These are phyloP conservation scores for Hawksworthiomyces lignivorus DNA, from an alignment of 2,329 filamentous ascomycete genomes.

Conservation along the genomic window DNA sequence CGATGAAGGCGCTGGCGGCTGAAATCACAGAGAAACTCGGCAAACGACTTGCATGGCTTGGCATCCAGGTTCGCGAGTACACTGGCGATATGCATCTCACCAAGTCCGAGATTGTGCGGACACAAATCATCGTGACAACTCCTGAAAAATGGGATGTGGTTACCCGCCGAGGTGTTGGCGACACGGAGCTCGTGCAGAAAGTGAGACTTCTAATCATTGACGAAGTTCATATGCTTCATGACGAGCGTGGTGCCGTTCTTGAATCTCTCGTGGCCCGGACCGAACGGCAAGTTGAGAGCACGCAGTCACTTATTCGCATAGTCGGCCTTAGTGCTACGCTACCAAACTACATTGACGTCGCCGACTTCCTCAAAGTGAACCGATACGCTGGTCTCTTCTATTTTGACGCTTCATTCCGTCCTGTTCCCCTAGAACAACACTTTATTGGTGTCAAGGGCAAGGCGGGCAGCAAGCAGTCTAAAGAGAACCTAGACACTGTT, in stretches of 20 bases:
- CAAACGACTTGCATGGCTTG: conserved; percentile 87
- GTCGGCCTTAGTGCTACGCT: conserved; percentile 91
- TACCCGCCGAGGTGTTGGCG: conserved; percentile 91
- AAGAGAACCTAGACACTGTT: conserved; percentile 80
- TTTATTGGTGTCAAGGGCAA: conserved; percentile 96
- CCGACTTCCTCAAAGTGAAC: conserved; percentile 95
- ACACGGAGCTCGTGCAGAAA: conserved; percentile 96
- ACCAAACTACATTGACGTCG: conserved; percentile 93
- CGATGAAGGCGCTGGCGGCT: conserved; percentile 96
- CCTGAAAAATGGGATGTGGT: conserved; percentile 99
- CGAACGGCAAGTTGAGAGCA: conserved; percentile 93
- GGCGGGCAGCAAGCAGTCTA: conserved; percentile 67
- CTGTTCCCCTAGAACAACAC: conserved; percentile 92
- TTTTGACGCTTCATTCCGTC: conserved; percentile 91
- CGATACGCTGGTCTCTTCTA: conserved; percentile 89
- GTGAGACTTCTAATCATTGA: conserved; percentile 94
- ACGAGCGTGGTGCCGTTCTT: conserved; percentile 90
- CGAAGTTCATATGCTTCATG: conserved; percentile 98
- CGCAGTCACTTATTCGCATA: conserved; percentile 92
- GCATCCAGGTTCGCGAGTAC: conserved; percentile 83
- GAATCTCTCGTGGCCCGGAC: conserved; percentile 94
- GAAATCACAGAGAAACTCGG: conserved; percentile 94
- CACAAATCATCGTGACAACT: conserved; percentile 96
- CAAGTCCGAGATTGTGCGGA: conserved; percentile 90
- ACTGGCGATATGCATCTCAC: conserved; percentile 99